Base-by-base conservation (phyloP, 495 filamentous ascomycete genomes). In the Penicillium tannophilum region DNA sequence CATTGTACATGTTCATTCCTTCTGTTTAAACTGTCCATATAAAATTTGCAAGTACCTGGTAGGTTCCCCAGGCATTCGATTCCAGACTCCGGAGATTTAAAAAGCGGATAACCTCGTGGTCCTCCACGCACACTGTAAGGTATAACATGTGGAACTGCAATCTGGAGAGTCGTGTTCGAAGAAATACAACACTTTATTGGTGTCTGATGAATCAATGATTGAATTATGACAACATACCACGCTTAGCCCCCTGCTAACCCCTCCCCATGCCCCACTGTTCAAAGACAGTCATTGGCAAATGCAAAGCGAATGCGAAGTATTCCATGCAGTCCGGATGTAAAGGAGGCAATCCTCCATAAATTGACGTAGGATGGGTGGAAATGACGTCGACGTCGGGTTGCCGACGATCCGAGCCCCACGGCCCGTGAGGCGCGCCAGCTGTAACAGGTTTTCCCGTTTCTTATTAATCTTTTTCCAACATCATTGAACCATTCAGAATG, bases 381-480 rank as follows among this genome's bases (percentile, higher is more conserved):
- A 55, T 60, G 58, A 60, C 52, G 58, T 60, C 39, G 28, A 49
- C 33, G 19, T 60, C 58, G 58, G 52, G 44, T 43, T 45, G 24
- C 58, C 52, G 58, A 55, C 43, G 4, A 28, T 28, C 58, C 44
- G 35, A 35, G 54, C 45, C 56, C 56, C 56, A 41, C 49, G 30
- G 41, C 20, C 51, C 30, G 20, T 20, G 28, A 60, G 52, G 36
- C 44, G n/a, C 30, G 11, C 14, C n/a, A 12, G 42, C 30, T 12
- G 52, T 39, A 60, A 60, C 58, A 60, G 58, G 58, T 60, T 60
- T 60, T 60, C 24, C 19, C 28, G 44, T 28, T 30, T 23, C 28
- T 6, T 14, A 31, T 35, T 23, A 35, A 30, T 33, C 30, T 6
- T 30, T 14, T 54, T 8, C 24, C 39, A 17, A 33, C 54, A 36